A percentile compares a stretch with the other conserved stretches of the same genome.
Evolutionary conservation across 2,329 filamentous ascomycete species (phyloP).

Genomic region (Raffaelea deltoideospora): DNA sequence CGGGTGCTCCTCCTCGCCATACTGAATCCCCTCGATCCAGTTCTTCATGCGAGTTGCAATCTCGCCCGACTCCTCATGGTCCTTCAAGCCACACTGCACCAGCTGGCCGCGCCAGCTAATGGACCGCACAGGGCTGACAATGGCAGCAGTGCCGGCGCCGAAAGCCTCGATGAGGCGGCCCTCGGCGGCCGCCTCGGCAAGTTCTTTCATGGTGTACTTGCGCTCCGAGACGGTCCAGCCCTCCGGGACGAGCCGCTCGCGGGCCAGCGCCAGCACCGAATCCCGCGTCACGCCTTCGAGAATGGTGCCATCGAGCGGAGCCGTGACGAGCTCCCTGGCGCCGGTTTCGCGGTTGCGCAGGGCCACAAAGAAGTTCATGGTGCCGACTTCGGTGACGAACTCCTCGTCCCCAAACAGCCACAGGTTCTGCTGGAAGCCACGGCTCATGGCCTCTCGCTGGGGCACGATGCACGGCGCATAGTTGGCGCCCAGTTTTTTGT

Average conservation of each 20-base stretch:
- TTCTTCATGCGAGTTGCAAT: constrained; percentile 78
- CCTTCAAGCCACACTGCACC: constrained; percentile 69
- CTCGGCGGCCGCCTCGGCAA: constrained; percentile 67
- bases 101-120: constrained; percentile 66
- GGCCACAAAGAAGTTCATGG: constrained; percentile 95
- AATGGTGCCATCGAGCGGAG: constrained; percentile 90
- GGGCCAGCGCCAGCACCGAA: constrained; percentile 72
- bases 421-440: constrained; percentile 94
- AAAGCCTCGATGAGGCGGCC: constrained; percentile 87
- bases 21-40: constrained; percentile 94
- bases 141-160: constrained; percentile 82
- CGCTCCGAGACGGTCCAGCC: constrained; percentile 83
- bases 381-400: constrained; percentile 92
- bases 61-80: constrained; percentile 74
- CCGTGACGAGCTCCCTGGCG: constrained; percentile 84
- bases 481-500: constrained; percentile 97
- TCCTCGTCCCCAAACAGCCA: constrained; percentile 96
- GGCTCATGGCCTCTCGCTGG: constrained; percentile 76
- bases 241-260: constrained; percentile 66
- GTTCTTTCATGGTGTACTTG: constrained; percentile 81
- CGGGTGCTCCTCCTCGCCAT: constrained; percentile 79
- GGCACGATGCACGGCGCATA: constrained; percentile 99
- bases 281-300: constrained; percentile 90
- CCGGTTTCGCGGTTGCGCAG: constrained; percentile 76
- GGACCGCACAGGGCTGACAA: constrained; percentile 77